Percentiles rank a stretch among this genome's conserved stretches.
phyloP scores from a whole-genome alignment of 164 flowering plant genomes.

The Echeveria elegans region DNA sequence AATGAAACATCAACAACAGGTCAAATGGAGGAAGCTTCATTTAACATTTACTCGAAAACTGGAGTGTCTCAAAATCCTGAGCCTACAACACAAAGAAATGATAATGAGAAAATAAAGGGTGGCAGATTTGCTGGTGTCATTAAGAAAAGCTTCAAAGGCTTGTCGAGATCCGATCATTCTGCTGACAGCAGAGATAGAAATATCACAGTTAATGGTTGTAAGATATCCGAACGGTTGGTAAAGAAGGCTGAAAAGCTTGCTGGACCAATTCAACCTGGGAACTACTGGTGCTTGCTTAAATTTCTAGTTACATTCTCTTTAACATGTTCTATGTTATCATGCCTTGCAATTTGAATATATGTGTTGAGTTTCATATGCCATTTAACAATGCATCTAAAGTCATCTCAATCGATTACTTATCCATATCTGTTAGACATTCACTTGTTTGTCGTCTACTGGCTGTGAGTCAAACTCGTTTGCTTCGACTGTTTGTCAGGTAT shows the following conservation, averaged over 20 bases:
- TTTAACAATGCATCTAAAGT: background rate
- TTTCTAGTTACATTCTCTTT: background rate
- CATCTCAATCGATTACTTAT: background rate
- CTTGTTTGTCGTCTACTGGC: background rate
- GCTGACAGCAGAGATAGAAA: slow-evolving; percentile 26
- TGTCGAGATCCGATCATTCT: slow-evolving; percentile 25
- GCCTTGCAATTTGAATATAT: background rate
- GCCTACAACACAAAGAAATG: slow-evolving; percentile 24
- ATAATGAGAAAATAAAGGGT: slow-evolving; percentile 22
- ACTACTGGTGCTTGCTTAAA: slow-evolving; percentile 61
- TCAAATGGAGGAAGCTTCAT: slow-evolving; percentile 30
- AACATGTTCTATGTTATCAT: background rate
- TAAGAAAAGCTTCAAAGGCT: slow-evolving; percentile 38
- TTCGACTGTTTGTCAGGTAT: slow-evolving; percentile 46
- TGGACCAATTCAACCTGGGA: slow-evolving; percentile 71
- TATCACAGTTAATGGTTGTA: slow-evolving; percentile 64
- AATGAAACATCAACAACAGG: slow-evolving; percentile 27
- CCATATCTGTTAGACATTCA: background rate
- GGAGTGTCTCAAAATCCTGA: slow-evolving; percentile 28
- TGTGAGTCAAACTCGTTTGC: background rate
- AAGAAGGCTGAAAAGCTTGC: slow-evolving; percentile 86
- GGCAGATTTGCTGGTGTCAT: slow-evolving; percentile 35
- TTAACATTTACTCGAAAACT: slow-evolving; percentile 25
- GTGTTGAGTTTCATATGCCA: background rate
- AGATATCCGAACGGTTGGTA: slow-evolving; percentile 52